A percentile compares a stretch with the other conserved stretches of the same genome.
These are phyloP conservation scores for Hymenochaete sp. DNA, from an alignment of 1,284 basidiomycete species.

Conservation along the genomic window DNA sequence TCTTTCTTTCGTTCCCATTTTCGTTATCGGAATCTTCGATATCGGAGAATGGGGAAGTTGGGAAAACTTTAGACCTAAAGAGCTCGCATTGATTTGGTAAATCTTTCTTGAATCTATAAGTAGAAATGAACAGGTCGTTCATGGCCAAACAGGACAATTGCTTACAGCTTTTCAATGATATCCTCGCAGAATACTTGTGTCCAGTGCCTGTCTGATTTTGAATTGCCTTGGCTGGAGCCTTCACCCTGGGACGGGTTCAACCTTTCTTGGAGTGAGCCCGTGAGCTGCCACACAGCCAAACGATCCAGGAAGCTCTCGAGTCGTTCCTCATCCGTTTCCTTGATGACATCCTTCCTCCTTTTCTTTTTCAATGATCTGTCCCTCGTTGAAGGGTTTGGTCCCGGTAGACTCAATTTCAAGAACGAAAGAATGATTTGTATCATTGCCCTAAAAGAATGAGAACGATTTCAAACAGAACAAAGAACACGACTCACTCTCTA, in stretches of 20 bases:
- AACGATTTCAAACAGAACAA: background rate
- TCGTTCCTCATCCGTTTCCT: slow-evolving; percentile 34
- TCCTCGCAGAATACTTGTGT: slow-evolving; percentile 60
- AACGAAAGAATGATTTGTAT: slow-evolving; percentile 65
- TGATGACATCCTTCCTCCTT: slow-evolving; percentile 22
- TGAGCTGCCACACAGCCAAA: slow-evolving; percentile 65
- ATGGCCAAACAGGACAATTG: slow-evolving; percentile 12
- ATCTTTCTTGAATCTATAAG: slow-evolving; percentile 43
- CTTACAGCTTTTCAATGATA: slow-evolving; percentile 54
- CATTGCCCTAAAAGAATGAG: slow-evolving; percentile 41
- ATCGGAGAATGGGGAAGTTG: slow-evolving; percentile 49
- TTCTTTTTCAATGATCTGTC: slow-evolving; percentile 7
- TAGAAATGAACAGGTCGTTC: background rate
- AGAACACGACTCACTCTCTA: slow-evolving; percentile 47
- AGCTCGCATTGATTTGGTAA: slow-evolving; percentile 50
- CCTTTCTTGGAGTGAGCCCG: slow-evolving; percentile 32
- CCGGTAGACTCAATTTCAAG: slow-evolving; percentile 53
- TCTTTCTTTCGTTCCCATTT: slow-evolving; percentile 1
- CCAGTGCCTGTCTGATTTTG: slow-evolving; percentile 51
- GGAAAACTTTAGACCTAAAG: slow-evolving; percentile 60
- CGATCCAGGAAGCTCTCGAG: slow-evolving; percentile 70
- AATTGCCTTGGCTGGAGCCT: slow-evolving; percentile 9
- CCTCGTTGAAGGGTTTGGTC: slow-evolving; percentile 26
- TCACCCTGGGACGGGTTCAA: slow-evolving; percentile 15
- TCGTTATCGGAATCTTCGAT: slow-evolving; percentile 25